Conservation (phyloP, 1,139 yeast genomes). For the Pichia sp. region DNA sequence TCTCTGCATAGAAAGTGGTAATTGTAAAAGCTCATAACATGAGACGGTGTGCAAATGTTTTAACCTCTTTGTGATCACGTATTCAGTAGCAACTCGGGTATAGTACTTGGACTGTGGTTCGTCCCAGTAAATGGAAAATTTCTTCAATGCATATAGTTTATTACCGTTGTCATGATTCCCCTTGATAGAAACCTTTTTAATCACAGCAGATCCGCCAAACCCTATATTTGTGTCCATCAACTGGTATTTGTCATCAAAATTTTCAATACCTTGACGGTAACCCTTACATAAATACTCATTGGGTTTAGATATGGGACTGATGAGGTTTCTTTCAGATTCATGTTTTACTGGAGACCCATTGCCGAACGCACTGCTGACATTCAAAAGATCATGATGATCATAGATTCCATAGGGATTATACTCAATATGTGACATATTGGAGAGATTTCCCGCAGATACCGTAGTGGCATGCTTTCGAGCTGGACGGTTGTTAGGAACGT, state of each 20-base stretch:
- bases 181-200: constrained; percentile 22
- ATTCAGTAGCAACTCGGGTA: constrained; percentile 56
- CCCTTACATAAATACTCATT: constrained; percentile 50
- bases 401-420: constrained; percentile 26
- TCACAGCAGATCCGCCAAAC: constrained; percentile 66
- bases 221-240: constrained; percentile 44
- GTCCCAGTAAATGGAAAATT: constrained; percentile 48
- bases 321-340: constrained; percentile 30
- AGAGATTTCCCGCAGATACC: neutral
- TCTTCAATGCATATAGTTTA: constrained; percentile 52
- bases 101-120: constrained; percentile 57
- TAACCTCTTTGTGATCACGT: constrained; percentile 46
- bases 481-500: too few relatives aligned
- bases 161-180: constrained; percentile 1
- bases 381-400: constrained; percentile 9
- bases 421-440: constrained; percentile 5
- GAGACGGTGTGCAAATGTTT: constrained; percentile 48
- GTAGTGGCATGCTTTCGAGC: neutral
- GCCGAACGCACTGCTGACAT: constrained; percentile 9
- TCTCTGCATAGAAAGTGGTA: constrained; percentile 52
- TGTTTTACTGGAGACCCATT: constrained; percentile 17
- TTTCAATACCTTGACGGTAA: constrained; percentile 19
- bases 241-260: constrained; percentile 18
- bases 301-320: constrained; percentile 58
- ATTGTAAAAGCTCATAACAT: constrained; percentile 46